Base-by-base conservation (phyloP, 345 rosid species). In the Anacardium occidentale region DNA sequence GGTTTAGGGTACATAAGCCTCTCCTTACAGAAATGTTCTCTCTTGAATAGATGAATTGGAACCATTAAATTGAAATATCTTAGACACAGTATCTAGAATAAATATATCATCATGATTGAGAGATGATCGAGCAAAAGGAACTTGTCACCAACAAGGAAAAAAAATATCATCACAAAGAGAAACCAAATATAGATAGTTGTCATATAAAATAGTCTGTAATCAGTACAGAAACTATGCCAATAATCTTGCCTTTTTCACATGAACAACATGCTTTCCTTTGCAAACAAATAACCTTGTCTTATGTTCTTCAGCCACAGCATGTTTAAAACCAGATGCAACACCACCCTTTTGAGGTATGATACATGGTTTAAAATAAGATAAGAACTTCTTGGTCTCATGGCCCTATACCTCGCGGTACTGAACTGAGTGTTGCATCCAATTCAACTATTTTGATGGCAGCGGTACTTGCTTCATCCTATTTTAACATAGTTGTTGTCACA, bases 391-490 rank as follows among this genome's bases (percentile, higher is more conserved):
- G 0, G 97, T 87, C 79, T 96, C 99, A 20, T 96, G 96, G 66
- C 98, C 95, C 73, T 96, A 98, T 18, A 85, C 86, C 86, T 96
- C 99, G 79, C 98, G 93, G 82, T 93, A 96, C 76, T 96, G 99
- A 68, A 96, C 97, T 48, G 97, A 96, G 96, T 20, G 96, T 92
- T 62, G 99, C 97, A 89, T 96, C 99, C 55, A 96, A 83, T 74
- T 96, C 99, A 76, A 96, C 93, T 65, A 97, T 93, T 86, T 85
- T 91, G 73, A 91, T 71, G 60, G 96, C 96, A 64, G 95, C 97
- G 60, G 85, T 75, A 81, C 98, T 97, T 62, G 96, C 96, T 88
- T 96, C 98, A 73, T 96, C 98, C 98, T 95, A 84, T 76, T 71
- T 47, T 64, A 74, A 83, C 53, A 72, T 70, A 80, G 54, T 68